Conservation (phyloP, 1,139 yeast species). For the Candida buenavistaensis region DNA sequence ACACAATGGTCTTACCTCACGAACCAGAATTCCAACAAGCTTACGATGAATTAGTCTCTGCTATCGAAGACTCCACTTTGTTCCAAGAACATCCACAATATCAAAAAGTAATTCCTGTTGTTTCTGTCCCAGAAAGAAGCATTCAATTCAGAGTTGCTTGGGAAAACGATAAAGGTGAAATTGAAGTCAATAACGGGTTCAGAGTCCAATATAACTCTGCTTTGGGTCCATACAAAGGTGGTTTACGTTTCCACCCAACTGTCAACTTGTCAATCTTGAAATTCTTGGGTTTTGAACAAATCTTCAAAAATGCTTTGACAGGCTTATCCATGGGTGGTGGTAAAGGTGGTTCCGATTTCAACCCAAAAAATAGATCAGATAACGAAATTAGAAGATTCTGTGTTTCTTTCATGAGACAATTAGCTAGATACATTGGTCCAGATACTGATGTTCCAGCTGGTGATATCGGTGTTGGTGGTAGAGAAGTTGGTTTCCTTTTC, state of each 20-base stretch:
- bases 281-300: conserved; percentile 97
- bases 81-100: conserved; percentile 89
- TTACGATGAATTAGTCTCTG: conserved; percentile 85
- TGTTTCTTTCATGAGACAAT: conserved; percentile 91
- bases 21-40: conserved; percentile 99
- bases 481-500: conserved; percentile 90
- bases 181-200: conserved; percentile 95
- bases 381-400: conserved; percentile 96
- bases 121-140: conserved; percentile 93
- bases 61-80: conserved; percentile 87
- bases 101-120: conserved; percentile 84
- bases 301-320: conserved; percentile 96
- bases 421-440: conserved; percentile 94
- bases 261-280: conserved; percentile 93
- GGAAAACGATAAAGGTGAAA: conserved; percentile 93
- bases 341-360: conserved; percentile 98
- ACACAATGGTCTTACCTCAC: conserved; percentile 55
- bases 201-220: conserved; percentile 99
- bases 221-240: conserved; percentile 99
- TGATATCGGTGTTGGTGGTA: conserved; percentile 91
- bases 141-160: conserved; percentile 96
- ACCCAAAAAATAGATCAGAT: conserved; percentile 93
- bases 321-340: conserved; percentile 99
- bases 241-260: conserved; percentile 95
- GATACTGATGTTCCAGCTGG: conserved; percentile 98